Base-by-base conservation (phyloP, 2,329 filamentous ascomycete species). In the Endoconidiophora laricicola region DNA sequence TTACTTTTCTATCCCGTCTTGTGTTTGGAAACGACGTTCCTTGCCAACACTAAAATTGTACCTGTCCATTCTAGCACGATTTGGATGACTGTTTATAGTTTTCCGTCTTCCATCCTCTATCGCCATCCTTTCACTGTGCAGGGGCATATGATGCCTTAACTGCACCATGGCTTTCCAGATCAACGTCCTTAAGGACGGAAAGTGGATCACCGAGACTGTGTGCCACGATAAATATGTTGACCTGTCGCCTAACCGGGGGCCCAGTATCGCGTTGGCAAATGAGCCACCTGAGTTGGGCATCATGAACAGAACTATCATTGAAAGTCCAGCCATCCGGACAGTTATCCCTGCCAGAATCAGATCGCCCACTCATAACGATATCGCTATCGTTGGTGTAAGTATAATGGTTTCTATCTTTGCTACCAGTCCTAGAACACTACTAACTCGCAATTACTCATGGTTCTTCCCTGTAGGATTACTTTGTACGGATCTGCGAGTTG, bases 331-430 rank as follows among this genome's bases (percentile, higher is more conserved):
- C 36, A 73, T 82, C 50, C 81, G 81, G 59, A 83, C 76, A 69
- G 81, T 95, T 41, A 67, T 94, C 12, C 84, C 87, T 10, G 85
- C 81, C n/a, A 77, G 81, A 53, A 69, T 96, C 53, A 75, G 88
- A 52, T 79, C 79, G 50, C 69, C 71, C 47, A 64, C 71, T 41
- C 70, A 79, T 54, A 87, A 91, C 57, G 88, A 96, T 66, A 77
- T 95, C 55, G 81, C 88, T 37, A 86, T 94, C 58, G 73, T 98
- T 52, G 85, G 87, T 49, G 79, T 83, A 70, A 65, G 78, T 72
- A 24, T 26, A 16, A 41, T 23, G 37, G 49, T 49, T 48, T 14
- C 26, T 33, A 12, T 1, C 46, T 44, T 20, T 29, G 16, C 23
- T 16, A 45, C 6, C 14, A 37, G 10, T 9, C 10, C 10, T 38